Percentiles rank a stretch among this genome's conserved stretches.
These are phyloP conservation scores for Populus hybrid DNA, from an alignment of 441 rosid genomes.

Conservation along the genomic window DNA sequence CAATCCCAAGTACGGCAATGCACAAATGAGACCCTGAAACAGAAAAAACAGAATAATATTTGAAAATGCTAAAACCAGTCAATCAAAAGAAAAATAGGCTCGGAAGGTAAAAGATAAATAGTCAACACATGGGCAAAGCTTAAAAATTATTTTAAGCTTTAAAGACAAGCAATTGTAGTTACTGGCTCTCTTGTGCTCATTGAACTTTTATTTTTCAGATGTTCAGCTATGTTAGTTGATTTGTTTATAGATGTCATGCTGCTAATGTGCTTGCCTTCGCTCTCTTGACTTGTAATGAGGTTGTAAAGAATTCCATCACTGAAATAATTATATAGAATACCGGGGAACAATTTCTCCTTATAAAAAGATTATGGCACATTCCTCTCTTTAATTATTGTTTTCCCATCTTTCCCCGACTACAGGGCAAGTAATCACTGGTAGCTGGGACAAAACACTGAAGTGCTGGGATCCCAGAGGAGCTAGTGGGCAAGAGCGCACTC, in stretches of 20 bases:
- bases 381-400: neutral
- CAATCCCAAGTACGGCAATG: neutral
- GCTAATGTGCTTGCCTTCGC: neutral
- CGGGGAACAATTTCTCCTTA: no score
- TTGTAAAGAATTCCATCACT: neutral
- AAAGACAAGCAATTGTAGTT: no score
- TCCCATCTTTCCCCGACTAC: neutral
- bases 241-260: neutral
- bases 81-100: no score
- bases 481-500: constrained; percentile 81
- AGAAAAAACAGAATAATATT: neutral
- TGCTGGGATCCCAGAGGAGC: constrained; percentile 99
- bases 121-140: neutral
- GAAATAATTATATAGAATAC: neutral
- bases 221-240: neutral
- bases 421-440: constrained; percentile 95
- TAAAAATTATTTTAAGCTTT: neutral
- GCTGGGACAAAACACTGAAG: constrained; percentile 94
- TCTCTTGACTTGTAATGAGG: neutral
- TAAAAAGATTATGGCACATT: neutral
- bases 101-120: neutral
- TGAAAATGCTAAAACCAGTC: neutral
- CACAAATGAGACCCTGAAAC: neutral
- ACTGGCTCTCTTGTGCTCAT: neutral
- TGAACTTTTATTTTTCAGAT: neutral